Evolutionary conservation across 352 stramenopile genomes (phyloP), one percentile per base, ranked within the genome.

Genomic region (Phytophthora vignae): DNA sequence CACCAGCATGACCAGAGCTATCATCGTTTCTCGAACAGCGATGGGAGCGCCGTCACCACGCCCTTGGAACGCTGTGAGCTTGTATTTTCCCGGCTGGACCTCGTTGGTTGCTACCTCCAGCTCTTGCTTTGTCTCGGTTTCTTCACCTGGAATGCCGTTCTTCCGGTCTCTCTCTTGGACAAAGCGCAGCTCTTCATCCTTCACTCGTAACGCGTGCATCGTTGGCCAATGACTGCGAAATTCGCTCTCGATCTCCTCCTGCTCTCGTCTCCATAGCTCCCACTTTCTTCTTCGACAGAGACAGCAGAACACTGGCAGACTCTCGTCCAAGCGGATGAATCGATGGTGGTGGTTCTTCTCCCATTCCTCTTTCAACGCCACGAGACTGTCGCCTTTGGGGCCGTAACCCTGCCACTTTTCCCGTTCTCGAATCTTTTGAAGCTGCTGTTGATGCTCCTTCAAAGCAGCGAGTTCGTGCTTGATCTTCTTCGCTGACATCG

Each of bases 301-400:
- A 50, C 86, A 92, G 62, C 86, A 93, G 63, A 83, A 92, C 3
- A 85, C 11, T 0, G 78, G 77, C 3, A 82, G 15, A 55, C 22
- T 44, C 2, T 64, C 22, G 0, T 62, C 22, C 31, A 84, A 70
- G 3, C 74, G 78, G 55, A 93, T 90, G 14, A 82, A 82, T 22
- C 84, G 83, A 61, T 93, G 86, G 2, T 92, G 86, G 33, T 93
- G 84, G 10, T 90, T 79, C 49, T 84, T 90, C 64, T 90, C 81
- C 86, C 86, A 93, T 38, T 87, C 71, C 54, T 92, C 81, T 56
- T 83, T 90, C 0, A 64, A 27, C 9, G 67, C 55, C n/a, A 86
- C 54, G 1, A 76, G 53, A 44, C 50, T 73, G 0, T 73, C 73
- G 5, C 60, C 70, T 17, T 76, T 49, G 2, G 49, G 36, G 6